phyloP scores from a whole-genome alignment of 2,329 filamentous ascomycete species.

The Didymella lethalis region DNA sequence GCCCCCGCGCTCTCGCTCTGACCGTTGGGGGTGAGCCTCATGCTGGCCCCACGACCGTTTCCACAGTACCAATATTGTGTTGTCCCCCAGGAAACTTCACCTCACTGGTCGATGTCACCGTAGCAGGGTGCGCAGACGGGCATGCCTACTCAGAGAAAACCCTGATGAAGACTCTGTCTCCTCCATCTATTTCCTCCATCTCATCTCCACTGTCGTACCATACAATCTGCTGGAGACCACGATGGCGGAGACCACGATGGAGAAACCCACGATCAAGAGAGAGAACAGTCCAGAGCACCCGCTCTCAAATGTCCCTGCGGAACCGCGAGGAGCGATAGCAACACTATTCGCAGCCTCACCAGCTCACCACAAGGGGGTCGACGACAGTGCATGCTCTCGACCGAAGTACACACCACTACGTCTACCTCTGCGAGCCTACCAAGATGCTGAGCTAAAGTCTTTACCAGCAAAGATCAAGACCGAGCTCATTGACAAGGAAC shows the following conservation, averaged over 20 bases:
- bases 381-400: not conserved
- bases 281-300: slow-evolving; percentile 18
- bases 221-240: not conserved
- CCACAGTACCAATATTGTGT: not conserved
- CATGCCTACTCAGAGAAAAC: not conserved
- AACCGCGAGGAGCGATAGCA: not conserved
- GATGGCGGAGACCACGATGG: slow-evolving; percentile 16
- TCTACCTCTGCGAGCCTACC: not conserved
- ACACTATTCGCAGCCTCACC: not conserved
- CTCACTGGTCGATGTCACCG: slow-evolving; percentile 8
- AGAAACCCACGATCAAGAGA: slow-evolving; percentile 16
- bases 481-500: not conserved
- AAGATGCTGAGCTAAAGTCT: not conserved
- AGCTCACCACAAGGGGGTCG: not conserved
- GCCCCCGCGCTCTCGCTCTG: not conserved
- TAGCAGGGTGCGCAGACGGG: slow-evolving; percentile 1
- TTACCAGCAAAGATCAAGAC: not conserved
- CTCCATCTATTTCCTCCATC: not conserved
- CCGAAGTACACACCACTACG: not conserved
- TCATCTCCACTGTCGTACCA: slow-evolving; percentile 4
- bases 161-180: no score
- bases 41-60: not conserved
- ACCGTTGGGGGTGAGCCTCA: not conserved
- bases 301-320: not conserved
- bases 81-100: slow-evolving; percentile 2